Base-by-base conservation (phyloP, 306 rosid species). In the Arachis hypogaea region DNA sequence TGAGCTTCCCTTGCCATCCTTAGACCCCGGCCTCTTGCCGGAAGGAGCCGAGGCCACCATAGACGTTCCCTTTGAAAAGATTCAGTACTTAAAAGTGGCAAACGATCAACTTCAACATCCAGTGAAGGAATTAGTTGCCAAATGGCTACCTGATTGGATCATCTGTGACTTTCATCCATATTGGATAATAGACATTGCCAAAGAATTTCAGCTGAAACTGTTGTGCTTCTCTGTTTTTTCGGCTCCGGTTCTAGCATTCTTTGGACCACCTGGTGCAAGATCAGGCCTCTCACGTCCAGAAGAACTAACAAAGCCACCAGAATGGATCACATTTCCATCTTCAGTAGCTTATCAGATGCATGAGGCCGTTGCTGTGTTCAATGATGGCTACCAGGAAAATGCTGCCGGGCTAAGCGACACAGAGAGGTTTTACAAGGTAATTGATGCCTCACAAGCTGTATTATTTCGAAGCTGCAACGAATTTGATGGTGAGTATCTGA, bases 401-500 rank as follows among this genome's bases (percentile, higher is more conserved):
- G 7, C 7, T 5, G 4, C 46, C 1, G 8, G 46, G 6, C 6
- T 43, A 7, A 5, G 46, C 8, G 6, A 5, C 8, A 7, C 2
- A 5, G 8, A 5, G 7, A 43, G 76, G 41, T 5, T 46, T 30
- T n/a, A 4, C 6, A 74, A 16, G 61, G 10, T 60, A 12, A 1
- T 46, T 7, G 18, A 12, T 52, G 71, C 69, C 10, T 58, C 82
- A 42, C 59, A 75, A 71, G 80, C 47, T 5, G 9, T 82, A 8
- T 66, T 5, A 11, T 63, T 43, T 45, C 71, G 82, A 0, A 45
- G 75, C 45, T 78, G 88, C 72, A 6, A 68, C 2, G 86, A 76
- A 45, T 11, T 75, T 52, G 88, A 72, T 40, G 78, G 82, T 38
- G 62, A 79, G 7, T 83, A 81, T 49, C 54, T 86, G 54, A 69